Evolutionary conservation across 345 rosid species (phyloP), one percentile per base, ranked within the genome.

Genomic region (Boechera divaricarpa): DNA sequence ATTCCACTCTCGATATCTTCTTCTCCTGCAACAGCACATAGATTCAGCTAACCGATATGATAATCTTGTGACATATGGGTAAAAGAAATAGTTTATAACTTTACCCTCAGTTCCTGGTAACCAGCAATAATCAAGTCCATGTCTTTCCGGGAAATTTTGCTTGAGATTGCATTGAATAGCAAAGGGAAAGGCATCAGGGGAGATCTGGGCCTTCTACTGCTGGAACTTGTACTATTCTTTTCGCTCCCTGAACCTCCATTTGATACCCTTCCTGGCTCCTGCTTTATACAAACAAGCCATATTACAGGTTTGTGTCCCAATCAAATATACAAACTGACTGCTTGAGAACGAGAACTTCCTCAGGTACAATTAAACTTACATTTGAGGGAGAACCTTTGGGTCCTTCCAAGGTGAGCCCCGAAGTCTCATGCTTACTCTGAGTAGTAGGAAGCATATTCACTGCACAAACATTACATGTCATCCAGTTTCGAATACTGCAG

Each of bases 141-240:
- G 45, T 86, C 85, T 63, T 74, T 58, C 18, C 55, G 62, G 10
- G 90, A 59, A 73, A 92, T 79, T 77, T 87, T 88, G 59, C 74
- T 83, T 13, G 96, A 82, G 66, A 95, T 89, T 29, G 96, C 97
- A 72, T 85, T 86, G 82, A 95, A 90, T 77, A 95, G 82, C 86
- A 74, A 56, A 12, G 94, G 86, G 67, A 87, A 91, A 77, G 99
- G 95, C 95, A 94, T 88, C 87, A 86, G 88, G 48, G 91, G 87
- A 26, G 93, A 89, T 64, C 39, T 42, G 10, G 80, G 67, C 31
- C 9, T 64, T 51, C 28, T 45, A 47, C 49, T 61, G 69, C 75
- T 61, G 69, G 74, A 69, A 61, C 74, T 55, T 2, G 48, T 38
- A 76, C 58, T 58, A 24, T 58, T 61, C 63, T 68, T 68, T 60